These are phyloP conservation scores for Cystobasidiopsis lactophilus DNA, from an alignment of 768 basidiomycete species.

Conservation along the genomic window DNA sequence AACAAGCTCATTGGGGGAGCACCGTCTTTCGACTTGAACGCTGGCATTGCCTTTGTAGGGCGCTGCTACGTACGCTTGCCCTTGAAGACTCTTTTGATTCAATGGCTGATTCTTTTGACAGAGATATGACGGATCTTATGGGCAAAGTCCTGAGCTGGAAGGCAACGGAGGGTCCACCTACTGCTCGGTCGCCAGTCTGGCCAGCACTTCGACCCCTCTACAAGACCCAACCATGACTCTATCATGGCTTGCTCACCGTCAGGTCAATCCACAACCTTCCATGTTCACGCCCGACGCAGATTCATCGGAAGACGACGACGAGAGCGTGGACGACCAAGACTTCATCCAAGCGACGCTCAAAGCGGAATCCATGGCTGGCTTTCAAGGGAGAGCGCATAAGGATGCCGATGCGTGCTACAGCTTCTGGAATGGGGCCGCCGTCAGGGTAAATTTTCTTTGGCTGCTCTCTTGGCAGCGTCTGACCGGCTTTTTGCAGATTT, in stretches of 20 bases:
- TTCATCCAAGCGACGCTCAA: background rate
- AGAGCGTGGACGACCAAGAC: background rate
- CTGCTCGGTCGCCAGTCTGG: slow-evolving; percentile 57
- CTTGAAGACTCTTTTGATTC: background rate
- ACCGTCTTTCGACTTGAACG: slow-evolving; percentile 43
- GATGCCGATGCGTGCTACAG: slow-evolving; percentile 81
- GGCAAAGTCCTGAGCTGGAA: slow-evolving; percentile 57
- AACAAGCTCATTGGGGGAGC: slow-evolving; percentile 58
- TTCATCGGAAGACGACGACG: background rate
- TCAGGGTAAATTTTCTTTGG: slow-evolving; percentile 35
- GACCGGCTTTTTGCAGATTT: background rate
- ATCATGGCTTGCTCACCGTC: slow-evolving; percentile 57
- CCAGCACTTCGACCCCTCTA: no score
- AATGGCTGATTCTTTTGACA: slow-evolving; percentile 22
- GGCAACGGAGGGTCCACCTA: slow-evolving; percentile 54
- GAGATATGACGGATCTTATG: slow-evolving; percentile 87
- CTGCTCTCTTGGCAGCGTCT: background rate
- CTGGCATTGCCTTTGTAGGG: slow-evolving; percentile 41
- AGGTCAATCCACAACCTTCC: slow-evolving; percentile 25
- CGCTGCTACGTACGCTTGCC: slow-evolving; percentile 36
- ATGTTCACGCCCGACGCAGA: background rate
- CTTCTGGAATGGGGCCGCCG: slow-evolving; percentile 75
- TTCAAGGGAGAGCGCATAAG: slow-evolving; percentile 72
- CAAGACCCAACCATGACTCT: no score
- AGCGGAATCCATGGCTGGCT: slow-evolving; percentile 37